These are phyloP conservation scores for Oryza longistaminata DNA, from an alignment of 176 grass and related monocot species.

Conservation along the genomic window DNA sequence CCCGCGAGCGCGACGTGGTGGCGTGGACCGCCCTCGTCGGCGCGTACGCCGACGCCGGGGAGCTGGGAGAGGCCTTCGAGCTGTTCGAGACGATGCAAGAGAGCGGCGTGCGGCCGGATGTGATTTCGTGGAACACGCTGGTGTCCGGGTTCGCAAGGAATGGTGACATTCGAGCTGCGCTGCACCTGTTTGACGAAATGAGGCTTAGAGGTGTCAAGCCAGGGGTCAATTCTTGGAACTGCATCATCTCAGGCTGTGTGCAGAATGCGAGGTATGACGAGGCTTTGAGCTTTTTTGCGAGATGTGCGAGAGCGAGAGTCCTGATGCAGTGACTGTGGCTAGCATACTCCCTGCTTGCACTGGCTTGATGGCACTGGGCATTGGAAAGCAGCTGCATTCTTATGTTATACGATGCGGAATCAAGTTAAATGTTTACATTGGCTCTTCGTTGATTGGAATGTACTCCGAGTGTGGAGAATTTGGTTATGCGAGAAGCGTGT, in stretches of 20 bases:
- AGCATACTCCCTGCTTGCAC: slow-evolving; percentile 71
- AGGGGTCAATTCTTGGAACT: slow-evolving; percentile 67
- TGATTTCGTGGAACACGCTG: slow-evolving; percentile 70
- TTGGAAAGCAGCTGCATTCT: slow-evolving; percentile 63
- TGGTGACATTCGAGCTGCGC: slow-evolving; percentile 42
- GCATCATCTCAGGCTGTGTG: slow-evolving; percentile 64
- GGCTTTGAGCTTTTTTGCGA: slow-evolving; percentile 53
- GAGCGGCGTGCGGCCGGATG: slow-evolving; percentile 53
- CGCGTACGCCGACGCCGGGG: slow-evolving; percentile 52
- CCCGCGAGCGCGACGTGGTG: slow-evolving; percentile 60
- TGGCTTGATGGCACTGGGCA: slow-evolving; percentile 36
- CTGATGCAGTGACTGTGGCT: slow-evolving; percentile 55
- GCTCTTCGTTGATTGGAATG: slow-evolving; percentile 64
- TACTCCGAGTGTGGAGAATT: slow-evolving; percentile 55
- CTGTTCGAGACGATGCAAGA: slow-evolving; percentile 56
- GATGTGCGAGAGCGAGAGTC: slow-evolving; percentile 55
- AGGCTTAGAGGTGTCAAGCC: slow-evolving; percentile 34
- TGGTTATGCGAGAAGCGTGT: slow-evolving; percentile 50
- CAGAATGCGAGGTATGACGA: slow-evolving; percentile 53
- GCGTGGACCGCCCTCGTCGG: slow-evolving; percentile 63
- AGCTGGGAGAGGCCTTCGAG: slow-evolving; percentile 44
- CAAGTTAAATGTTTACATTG: slow-evolving; percentile 61
- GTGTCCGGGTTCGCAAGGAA: slow-evolving; percentile 68
- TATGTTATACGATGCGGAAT: slow-evolving; percentile 49
- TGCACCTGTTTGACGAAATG: slow-evolving; percentile 64